Base-by-base conservation (phyloP, 108 stramenopile genomes). In the Skeletonema costatum region DNA sequence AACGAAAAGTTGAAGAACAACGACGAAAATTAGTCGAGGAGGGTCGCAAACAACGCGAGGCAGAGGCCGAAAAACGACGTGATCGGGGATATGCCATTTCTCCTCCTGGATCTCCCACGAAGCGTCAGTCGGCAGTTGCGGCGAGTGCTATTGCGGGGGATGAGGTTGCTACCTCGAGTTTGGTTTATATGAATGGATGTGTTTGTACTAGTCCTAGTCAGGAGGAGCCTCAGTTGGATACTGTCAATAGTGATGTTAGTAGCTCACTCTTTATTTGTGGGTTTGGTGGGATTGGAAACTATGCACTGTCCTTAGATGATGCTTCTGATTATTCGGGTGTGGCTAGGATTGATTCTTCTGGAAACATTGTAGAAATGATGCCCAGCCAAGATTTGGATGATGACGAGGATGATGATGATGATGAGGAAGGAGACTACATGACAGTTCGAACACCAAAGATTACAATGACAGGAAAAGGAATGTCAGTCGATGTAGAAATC, bases 1-100 rank as follows among this genome's bases (percentile, higher is more conserved):
- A 85, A 46, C 48, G 80, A 38, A 71, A 85, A 17, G 84, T 85
- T 10, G 80, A 85, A 66, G 80, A 82, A 63, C 84, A 85, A 36
- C 63, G 81, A 9, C 44, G 76, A 53, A 77, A 69, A 39, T 56
- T 85, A 11, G 66, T 81, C 12, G 84, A 85, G 50, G 81, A 81
- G 80, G 80, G 76, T 29, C 51, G 82, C 21, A 71, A 60, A 62
- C 77, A 78, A 33, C 44, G 72, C n/a, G 76, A 64, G 19, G 60
- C 32, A 33, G 78, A 73, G 33, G 66, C 71, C 3, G 72, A 67
- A 38, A 21, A 30, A 67, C 63, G 63, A 35, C 63, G 63, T 35
- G 19, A 36, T 38, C 32, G 53, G 53, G 19, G 21, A 56, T 56
- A 64, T 21, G 63, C 63, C 30, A 17, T 39, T 7, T 64, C 63